Evolutionary conservation across 1,284 basidiomycete species (phyloP), one percentile per base, ranked within the genome.

Genomic region (Macrocystidia cucumis): DNA sequence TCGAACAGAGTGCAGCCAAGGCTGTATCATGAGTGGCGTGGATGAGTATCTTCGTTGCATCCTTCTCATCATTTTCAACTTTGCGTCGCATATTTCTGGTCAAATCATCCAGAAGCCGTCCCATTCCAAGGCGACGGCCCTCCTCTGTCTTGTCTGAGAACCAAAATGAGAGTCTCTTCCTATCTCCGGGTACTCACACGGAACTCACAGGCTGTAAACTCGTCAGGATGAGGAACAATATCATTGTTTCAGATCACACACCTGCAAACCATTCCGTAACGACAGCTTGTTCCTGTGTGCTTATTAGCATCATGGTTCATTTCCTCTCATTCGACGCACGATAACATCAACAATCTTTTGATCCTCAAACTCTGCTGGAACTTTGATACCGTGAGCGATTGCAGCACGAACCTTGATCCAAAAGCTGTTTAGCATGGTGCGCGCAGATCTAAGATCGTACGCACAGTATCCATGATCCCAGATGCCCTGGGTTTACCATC

Each of bases 231-330:
- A 19, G 12, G 25, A 8, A 14, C 18, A 12, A 9, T 6, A 23
- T 22, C 27, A 42, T 20, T 44, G 34, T 11, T 33, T 17, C n/a
- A n/a, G n/a, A n/a, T n/a, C 24, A 43, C 60, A 49, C 57, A 57
- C 82, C 76, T 58, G 74, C 65, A 53, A 87, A 90, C 86, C 86
- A 90, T 57, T 91, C 86, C 32, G 68, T 71, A 18, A 82, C 71
- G 5, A 87, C 73, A 12, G 85, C 85, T 34, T 66, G 64, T 59
- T 90, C 87, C 77, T 87, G 22, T 1, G 34, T 16, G 18, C 2
- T 3, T 9, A 17, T 5, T 13, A 30, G 4, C 5, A 26, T 23
- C n/a, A n/a, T n/a, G n/a, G n/a, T n/a, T 11, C 23, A 9, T 25
- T 30, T n/a, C 25, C n/a, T 3, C 16, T 27, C 16, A n/a, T 3